These are phyloP conservation scores for Botrytis byssoidea DNA, from an alignment of 2,329 filamentous ascomycete genomes.

Conservation along the genomic window DNA sequence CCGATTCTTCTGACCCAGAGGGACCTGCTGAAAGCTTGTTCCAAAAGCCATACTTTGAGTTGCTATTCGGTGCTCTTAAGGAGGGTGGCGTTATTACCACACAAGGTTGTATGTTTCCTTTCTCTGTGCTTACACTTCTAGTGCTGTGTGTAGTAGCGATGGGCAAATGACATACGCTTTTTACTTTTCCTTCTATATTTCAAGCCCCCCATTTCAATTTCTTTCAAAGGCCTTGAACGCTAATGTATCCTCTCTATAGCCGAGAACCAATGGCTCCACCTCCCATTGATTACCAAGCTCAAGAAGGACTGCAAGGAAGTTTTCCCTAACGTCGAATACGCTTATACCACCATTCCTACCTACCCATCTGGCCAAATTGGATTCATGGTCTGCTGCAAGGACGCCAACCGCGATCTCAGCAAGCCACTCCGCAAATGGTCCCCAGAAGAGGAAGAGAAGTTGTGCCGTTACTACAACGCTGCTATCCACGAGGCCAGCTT, in stretches of 20 bases:
- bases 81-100: conserved; percentile 98
- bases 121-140: conserved; percentile 52
- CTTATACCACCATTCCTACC: conserved; percentile 98
- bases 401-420: conserved; percentile 76
- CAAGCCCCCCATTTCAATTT: conserved; percentile 22
- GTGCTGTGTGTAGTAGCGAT: conserved; percentile 37
- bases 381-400: conserved; percentile 99
- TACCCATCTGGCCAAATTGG: conserved; percentile 99
- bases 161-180: conserved; percentile 17
- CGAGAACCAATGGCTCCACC: conserved; percentile 99
- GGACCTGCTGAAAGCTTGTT: conserved; percentile 95
- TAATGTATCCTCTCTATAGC: conserved; percentile 51
- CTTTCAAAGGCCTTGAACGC: background rate
- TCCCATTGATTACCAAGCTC: conserved; percentile 87
- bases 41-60: conserved; percentile 98
- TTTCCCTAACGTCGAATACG: conserved; percentile 97
- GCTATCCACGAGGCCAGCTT: conserved; percentile 96
- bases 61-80: conserved; percentile 83
- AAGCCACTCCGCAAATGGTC: conserved; percentile 81
- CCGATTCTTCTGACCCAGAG: conserved; percentile 95
- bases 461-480: conserved; percentile 96
- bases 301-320: conserved; percentile 97
- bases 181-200: conserved; percentile 3
- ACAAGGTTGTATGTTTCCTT: conserved; percentile 92
- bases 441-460: conserved; percentile 83